Conservation (phyloP, 345 rosid species). For the Brassica napus region Da-Ae NC_063436.1:3053001-3053500, state of each 20-base stretch:
- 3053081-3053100: too few species aligned
- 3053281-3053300: constrained; percentile 8
- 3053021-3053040: constrained; percentile 30
- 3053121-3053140: too few species aligned
- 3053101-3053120: too few species aligned
- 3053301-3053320: constrained; percentile 12
- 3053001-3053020: constrained; percentile 29
- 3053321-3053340: neutral
- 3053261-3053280: neutral
- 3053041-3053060: constrained; percentile 30
- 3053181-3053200: neutral
- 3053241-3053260: neutral
- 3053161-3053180: too few species aligned
- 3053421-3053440: constrained; percentile 27
- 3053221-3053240: too few species aligned
- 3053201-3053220: neutral
- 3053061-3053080: constrained; percentile 22
- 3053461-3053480: constrained; percentile 36
- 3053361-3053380: constrained; percentile 11
- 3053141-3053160: too few species aligned
- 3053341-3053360: neutral
- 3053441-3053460: constrained; percentile 22
- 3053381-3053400: constrained; percentile 30
- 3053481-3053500: constrained; percentile 64
- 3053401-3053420: constrained; percentile 27